Conservation (phyloP, 2,329 filamentous ascomycete species). For the Aspergillus aculeatus region DNA sequence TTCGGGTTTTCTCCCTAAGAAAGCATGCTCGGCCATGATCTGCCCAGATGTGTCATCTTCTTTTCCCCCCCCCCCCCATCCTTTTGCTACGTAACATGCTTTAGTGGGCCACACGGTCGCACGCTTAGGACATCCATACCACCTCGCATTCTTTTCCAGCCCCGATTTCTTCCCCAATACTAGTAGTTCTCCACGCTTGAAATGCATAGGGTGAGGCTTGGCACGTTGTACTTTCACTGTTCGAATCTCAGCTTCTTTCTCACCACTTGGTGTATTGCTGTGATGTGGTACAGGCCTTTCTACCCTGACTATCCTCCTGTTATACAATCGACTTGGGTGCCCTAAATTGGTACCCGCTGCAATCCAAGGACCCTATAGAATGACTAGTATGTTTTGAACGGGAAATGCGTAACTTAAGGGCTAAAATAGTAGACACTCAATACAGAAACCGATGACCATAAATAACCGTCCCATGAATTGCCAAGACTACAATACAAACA, state of each 20-base stretch:
- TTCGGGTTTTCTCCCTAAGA: background rate
- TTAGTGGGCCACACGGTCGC: background rate
- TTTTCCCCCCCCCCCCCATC: no score
- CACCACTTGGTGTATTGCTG: background rate
- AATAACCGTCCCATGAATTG: constrained; percentile 13
- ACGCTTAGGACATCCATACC: background rate
- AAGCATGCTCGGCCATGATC: background rate
- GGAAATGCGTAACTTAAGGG: background rate
- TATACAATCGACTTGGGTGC: no score
- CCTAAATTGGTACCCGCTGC: no score
- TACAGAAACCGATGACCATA: constrained; percentile 6
- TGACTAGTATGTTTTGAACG: constrained; percentile 2
- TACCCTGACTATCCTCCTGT: background rate
- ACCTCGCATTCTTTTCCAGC: background rate
- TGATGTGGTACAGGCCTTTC: no score
- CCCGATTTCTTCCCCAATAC: background rate
- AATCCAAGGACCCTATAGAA: background rate
- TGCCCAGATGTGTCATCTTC: background rate
- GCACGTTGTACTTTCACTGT: background rate
- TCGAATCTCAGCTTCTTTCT: background rate
- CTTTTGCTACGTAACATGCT: background rate
- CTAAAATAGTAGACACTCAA: constrained; percentile 2
- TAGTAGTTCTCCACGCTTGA: constrained; percentile 4
- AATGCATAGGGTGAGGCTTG: constrained; percentile 5
- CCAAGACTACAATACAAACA: constrained; percentile 25